phyloP scores from a whole-genome alignment of 768 basidiomycete species.

The Boletus coccyginus region DNA sequence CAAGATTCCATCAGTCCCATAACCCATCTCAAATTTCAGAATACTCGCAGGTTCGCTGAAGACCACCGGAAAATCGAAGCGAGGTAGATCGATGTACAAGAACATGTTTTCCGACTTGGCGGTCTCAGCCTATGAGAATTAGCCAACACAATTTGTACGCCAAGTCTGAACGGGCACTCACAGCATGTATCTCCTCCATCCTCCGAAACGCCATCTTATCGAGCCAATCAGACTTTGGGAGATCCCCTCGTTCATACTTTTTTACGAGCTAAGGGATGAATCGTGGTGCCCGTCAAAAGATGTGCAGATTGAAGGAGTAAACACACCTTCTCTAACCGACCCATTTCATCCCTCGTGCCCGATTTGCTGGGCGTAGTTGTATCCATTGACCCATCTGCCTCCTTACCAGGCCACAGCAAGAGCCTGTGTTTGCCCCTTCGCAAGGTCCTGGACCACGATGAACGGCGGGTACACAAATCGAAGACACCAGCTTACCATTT shows the following conservation, averaged over 20 bases:
- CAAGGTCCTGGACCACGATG: constrained; percentile 58
- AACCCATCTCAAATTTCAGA: background rate
- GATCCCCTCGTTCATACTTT: constrained; percentile 93
- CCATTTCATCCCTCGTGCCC: constrained; percentile 86
- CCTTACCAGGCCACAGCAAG: constrained; percentile 74
- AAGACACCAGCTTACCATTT: constrained; percentile 61
- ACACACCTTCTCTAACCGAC: constrained; percentile 82
- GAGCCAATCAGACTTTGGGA: constrained; percentile 94
- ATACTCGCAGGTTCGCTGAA: constrained; percentile 81
- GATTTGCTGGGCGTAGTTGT: constrained; percentile 87
- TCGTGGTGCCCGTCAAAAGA: background rate
- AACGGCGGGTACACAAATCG: background rate
- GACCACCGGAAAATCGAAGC: constrained; percentile 96
- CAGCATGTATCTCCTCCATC: constrained; percentile 94
- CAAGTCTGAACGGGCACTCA: constrained; percentile 34
- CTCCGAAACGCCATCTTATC: constrained; percentile 91
- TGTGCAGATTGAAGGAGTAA: background rate
- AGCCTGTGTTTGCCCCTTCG: constrained; percentile 90
- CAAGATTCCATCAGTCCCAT: background rate
- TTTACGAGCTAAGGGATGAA: constrained; percentile 67
- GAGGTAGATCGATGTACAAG: constrained; percentile 91
- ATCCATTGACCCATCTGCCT: constrained; percentile 84
- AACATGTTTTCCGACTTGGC: constrained; percentile 93
- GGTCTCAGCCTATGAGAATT: constrained; percentile 68
- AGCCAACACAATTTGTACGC: background rate